Percentiles rank a stretch among this genome's conserved stretches.
Evolutionary conservation across 2,329 filamentous ascomycete genomes (phyloP).

Genomic region (Chaetomium olivaceum): DNA sequence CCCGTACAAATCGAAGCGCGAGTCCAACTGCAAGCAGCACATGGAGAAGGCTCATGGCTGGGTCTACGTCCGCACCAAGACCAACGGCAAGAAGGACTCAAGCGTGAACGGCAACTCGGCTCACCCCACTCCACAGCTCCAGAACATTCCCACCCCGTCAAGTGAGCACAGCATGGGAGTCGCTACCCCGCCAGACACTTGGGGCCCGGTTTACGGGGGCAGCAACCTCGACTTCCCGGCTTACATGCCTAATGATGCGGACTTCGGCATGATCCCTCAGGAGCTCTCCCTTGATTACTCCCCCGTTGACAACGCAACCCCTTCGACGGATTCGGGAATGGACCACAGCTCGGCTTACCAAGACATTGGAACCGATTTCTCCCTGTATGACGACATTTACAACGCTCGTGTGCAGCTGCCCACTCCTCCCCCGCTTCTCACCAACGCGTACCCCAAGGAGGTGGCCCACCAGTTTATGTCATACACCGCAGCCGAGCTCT

Average conservation of each 20-base stretch:
- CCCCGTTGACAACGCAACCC: slow-evolving; percentile 53
- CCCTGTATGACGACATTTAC: slow-evolving; percentile 64
- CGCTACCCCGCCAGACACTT: slow-evolving; percentile 60
- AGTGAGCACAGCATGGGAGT: slow-evolving; percentile 56
- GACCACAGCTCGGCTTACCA: slow-evolving; percentile 60
- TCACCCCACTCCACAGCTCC: slow-evolving; percentile 60
- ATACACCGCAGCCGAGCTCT: slow-evolving; percentile 42
- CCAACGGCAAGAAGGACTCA: slow-evolving; percentile 70
- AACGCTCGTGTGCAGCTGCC: slow-evolving; percentile 59
- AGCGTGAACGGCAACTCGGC: slow-evolving; percentile 44
- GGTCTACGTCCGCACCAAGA: slow-evolving; percentile 73
- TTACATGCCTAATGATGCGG: slow-evolving; percentile 48
- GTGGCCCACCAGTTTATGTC: slow-evolving; percentile 46
- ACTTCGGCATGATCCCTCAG: slow-evolving; percentile 48
- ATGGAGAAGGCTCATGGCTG: slow-evolving; percentile 81
- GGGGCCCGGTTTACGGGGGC: slow-evolving; percentile 38
- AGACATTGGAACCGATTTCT: slow-evolving; percentile 61
- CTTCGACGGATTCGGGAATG: slow-evolving; percentile 45
- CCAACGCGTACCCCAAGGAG: slow-evolving; percentile 48
- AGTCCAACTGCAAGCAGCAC: slow-evolving; percentile 82
- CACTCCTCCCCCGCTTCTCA: slow-evolving; percentile 49
- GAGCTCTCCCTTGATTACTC: slow-evolving; percentile 48
- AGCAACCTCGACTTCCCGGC: slow-evolving; percentile 50
- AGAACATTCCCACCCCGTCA: slow-evolving; percentile 63
- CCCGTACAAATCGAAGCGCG: slow-evolving; percentile 91